These are phyloP conservation scores for Beauveria asiatica DNA, from an alignment of 2,329 filamentous ascomycete genomes.

Conservation along the genomic window DNA sequence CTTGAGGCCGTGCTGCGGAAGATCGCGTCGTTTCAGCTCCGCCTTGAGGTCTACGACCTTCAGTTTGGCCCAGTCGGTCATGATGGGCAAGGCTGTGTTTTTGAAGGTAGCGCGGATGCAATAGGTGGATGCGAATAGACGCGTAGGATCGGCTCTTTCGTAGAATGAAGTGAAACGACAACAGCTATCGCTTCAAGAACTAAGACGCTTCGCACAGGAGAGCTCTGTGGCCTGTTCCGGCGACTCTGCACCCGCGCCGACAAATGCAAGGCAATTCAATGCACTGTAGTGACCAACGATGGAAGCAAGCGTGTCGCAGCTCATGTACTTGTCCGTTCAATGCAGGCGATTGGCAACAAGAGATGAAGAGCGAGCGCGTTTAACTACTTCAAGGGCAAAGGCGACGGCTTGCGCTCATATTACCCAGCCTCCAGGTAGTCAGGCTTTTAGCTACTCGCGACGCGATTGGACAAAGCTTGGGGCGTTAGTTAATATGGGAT, in stretches of 20 bases:
- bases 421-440: not conserved
- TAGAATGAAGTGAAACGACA: not conserved
- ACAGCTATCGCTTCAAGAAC: not conserved
- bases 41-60: conserved; percentile 70
- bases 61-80: conserved; percentile 48
- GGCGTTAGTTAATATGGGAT: not conserved
- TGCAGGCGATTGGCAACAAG: not conserved
- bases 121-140: not conserved
- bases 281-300: not conserved
- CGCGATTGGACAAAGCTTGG: conserved; percentile 5
- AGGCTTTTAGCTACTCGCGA: conserved; percentile 9
- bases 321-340: not conserved
- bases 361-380: not conserved
- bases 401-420: not conserved
- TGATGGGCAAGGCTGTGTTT: conserved; percentile 19
- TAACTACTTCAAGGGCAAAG: not conserved
- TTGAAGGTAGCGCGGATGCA: not conserved
- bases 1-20: conserved; percentile 62
- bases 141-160: not conserved
- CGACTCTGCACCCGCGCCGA: not conserved
- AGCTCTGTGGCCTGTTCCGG: not conserved
- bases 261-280: not conserved
- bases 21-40: conserved; percentile 64
- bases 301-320: not conserved
- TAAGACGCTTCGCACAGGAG: not conserved